Conservation (phyloP, 1,284 basidiomycete genomes). For the Ganoderma boninense region DNA sequence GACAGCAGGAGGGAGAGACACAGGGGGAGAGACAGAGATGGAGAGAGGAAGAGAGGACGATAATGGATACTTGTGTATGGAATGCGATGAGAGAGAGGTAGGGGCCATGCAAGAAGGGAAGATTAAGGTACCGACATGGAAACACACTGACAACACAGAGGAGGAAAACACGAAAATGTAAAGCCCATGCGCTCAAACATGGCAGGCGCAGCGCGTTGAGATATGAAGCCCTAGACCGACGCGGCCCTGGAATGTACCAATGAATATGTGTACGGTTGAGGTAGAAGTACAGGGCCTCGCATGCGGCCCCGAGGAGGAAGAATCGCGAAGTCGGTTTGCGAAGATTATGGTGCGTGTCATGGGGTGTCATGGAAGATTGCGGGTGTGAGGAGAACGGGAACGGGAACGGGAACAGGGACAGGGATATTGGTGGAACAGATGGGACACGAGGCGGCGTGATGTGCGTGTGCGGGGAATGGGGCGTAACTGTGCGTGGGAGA, state of each 20-base stretch:
- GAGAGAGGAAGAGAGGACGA: neutral
- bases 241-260: slow-evolving; percentile 24
- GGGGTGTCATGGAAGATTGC: neutral
- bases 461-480: slow-evolving; percentile 5
- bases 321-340: slow-evolving; percentile 3
- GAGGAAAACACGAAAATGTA: neutral
- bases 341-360: neutral
- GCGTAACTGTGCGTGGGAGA: slow-evolving; percentile 20
- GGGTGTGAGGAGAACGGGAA: neutral
- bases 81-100: slow-evolving; percentile 18
- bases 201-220: neutral
- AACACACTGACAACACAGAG: slow-evolving; percentile 5
- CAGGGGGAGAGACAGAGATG: slow-evolving; percentile 4
- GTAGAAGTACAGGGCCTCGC: slow-evolving; percentile 28
- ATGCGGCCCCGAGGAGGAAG: slow-evolving; percentile 10
- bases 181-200: neutral
- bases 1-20: slow-evolving; percentile 1
- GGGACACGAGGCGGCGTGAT: slow-evolving; percentile 1
- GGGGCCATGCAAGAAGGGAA: slow-evolving; percentile 26
- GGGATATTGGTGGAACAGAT: neutral
- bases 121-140: slow-evolving; percentile 20
- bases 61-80: slow-evolving; percentile 20
- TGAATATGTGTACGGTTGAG: slow-evolving; percentile 31
- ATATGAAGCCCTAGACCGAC: slow-evolving; percentile 12
- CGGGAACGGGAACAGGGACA: neutral